These are phyloP conservation scores for Serendipita sp. DNA, from an alignment of 768 basidiomycete genomes.

Conservation along the genomic window DNA sequence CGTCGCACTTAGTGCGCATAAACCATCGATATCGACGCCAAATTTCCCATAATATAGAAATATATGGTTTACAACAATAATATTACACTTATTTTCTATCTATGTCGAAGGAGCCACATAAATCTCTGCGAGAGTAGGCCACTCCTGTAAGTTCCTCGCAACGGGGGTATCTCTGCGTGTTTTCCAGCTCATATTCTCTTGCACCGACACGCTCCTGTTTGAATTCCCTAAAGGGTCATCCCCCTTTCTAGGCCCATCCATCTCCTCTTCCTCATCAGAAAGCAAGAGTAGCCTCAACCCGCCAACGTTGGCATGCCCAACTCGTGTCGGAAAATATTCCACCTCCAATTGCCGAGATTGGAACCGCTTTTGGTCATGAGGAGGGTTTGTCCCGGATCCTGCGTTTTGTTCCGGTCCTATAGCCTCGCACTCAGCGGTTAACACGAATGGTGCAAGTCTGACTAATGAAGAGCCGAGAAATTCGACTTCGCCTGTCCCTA, in stretches of 20 bases:
- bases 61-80: no score
- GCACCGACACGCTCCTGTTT: neutral
- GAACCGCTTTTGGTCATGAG: slow-evolving; percentile 18
- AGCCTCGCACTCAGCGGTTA: slow-evolving; percentile 11
- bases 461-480: slow-evolving; percentile 19
- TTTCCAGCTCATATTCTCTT: slow-evolving; percentile 6
- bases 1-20: no score
- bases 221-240: slow-evolving; percentile 7
- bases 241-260: slow-evolving; percentile 15
- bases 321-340: slow-evolving; percentile 38
- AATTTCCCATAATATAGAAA: no score
- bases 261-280: slow-evolving; percentile 34
- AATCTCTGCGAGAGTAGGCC: slow-evolving; percentile 54
- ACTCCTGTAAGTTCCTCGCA: slow-evolving; percentile 46
- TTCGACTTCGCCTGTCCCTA: slow-evolving; percentile 11
- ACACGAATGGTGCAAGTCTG: slow-evolving; percentile 16
- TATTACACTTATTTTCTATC: no score
- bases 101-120: slow-evolving; percentile 29
- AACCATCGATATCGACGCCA: no score
- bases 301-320: slow-evolving; percentile 49
- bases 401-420: slow-evolving; percentile 5
- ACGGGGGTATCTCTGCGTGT: slow-evolving; percentile 19
- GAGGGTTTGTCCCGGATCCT: slow-evolving; percentile 3
- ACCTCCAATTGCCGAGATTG: slow-evolving; percentile 45
- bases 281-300: slow-evolving; percentile 56